Evolutionary conservation across 352 stramenopile genomes (phyloP).

Genomic region (Globisporangium recalcitrans): DNA sequence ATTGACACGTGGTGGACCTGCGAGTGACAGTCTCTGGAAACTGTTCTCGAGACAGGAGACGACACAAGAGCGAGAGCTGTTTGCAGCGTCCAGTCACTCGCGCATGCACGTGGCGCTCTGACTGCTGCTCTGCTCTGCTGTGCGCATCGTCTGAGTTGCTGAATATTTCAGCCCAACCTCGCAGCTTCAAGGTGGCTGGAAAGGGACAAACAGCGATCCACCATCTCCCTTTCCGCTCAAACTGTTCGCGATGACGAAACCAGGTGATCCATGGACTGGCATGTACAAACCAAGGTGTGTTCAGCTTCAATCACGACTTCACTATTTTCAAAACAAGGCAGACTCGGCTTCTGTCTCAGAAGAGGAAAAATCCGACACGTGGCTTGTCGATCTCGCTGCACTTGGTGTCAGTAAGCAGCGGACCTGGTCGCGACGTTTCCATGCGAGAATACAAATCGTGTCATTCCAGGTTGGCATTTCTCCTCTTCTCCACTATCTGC

Average conservation of each 20-base stretch:
- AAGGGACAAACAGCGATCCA: neutral
- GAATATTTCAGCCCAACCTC: neutral
- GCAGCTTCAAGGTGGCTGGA: neutral
- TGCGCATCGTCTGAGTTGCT: too few relatives aligned
- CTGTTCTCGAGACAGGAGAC: neutral
- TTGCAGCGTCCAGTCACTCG: neutral
- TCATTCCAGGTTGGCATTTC: neutral
- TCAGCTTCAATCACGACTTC: neutral
- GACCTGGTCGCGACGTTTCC: neutral
- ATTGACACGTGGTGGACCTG: neutral
- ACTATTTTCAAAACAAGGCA: too few relatives aligned
- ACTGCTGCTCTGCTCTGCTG: neutral
- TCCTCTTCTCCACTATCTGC: conserved; percentile 6
- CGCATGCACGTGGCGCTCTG: neutral
- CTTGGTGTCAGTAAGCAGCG: conserved; percentile 12
- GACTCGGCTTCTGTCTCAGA: conserved; percentile 2
- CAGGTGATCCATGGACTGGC: neutral
- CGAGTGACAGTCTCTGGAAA: neutral
- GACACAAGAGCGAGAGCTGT: neutral
- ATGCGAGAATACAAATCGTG: neutral
- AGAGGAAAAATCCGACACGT: conserved; percentile 9
- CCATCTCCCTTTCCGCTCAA: neutral
- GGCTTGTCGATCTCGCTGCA: neutral
- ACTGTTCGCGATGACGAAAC: neutral
- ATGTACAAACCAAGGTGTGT: neutral